phyloP scores from a whole-genome alignment of 192 early-diverging fungal species.

The Glomus cerebriforme region DNA sequence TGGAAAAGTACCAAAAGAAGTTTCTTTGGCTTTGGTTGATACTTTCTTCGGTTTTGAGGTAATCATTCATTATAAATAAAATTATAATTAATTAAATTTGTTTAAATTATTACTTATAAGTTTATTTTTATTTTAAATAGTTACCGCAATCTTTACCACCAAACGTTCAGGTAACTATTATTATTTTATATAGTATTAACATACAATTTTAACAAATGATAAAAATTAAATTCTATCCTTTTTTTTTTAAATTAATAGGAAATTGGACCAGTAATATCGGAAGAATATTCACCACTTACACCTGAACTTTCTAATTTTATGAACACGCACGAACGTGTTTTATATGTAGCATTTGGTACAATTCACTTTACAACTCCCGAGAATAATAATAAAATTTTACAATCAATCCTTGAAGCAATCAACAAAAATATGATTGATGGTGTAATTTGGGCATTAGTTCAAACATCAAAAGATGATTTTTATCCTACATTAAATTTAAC shows the following conservation, averaged over 20 bases:
- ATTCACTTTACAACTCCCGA: not conserved
- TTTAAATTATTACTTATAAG: too few species aligned
- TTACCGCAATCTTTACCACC: too few species aligned
- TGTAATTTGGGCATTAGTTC: constrained; percentile 37
- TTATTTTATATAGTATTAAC: too few species aligned
- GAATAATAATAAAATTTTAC: constrained; percentile 30
- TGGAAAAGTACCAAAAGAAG: too few species aligned
- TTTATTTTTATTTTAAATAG: too few species aligned
- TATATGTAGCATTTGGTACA: constrained; percentile 42
- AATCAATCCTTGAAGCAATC: constrained; percentile 31
- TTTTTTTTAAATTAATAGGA: not conserved
- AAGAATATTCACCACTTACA: constrained; percentile 24
- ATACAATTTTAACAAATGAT: too few species aligned
- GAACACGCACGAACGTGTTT: constrained; percentile 8
- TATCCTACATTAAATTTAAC: not conserved
- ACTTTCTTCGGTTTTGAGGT: constrained; percentile 24
- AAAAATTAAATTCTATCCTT: too few species aligned
- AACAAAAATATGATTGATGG: constrained; percentile 36
- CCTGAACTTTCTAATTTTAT: constrained; percentile 13
- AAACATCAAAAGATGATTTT: too few species aligned
- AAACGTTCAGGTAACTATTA: too few species aligned
- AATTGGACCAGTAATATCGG: constrained; percentile 40
- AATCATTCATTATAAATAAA: not conserved
- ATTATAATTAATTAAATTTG: too few species aligned
- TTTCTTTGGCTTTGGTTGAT: constrained; percentile 8